Evolutionary conservation across 1,284 basidiomycete species (phyloP).

Genomic region (Ustilago bromivora): DNA sequence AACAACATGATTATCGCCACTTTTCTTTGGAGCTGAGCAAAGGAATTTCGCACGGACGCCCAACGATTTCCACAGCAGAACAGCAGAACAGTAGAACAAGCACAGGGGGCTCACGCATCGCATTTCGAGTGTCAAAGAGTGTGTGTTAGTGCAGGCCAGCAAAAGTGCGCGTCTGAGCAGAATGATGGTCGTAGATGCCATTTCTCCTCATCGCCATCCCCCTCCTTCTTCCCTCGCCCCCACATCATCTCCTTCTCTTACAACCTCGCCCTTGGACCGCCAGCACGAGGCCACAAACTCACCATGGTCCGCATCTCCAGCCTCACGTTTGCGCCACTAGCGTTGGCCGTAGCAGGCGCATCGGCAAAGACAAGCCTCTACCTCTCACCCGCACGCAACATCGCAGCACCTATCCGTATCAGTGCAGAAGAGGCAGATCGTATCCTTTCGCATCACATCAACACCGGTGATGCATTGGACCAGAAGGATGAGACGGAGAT

Average conservation of each 20-base stretch:
- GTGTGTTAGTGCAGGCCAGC: background rate
- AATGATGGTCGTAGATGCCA: background rate
- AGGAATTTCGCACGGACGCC: conserved; percentile 6
- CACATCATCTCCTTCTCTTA: background rate
- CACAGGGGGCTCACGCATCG: background rate
- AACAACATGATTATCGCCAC: background rate
- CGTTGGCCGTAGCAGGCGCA: conserved; percentile 21
- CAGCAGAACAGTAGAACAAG: background rate
- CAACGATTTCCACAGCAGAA: background rate
- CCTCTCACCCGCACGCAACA: conserved; percentile 37
- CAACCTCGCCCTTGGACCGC: background rate
- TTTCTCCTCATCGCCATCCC: background rate
- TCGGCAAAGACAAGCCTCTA: conserved; percentile 45
- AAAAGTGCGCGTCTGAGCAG: background rate
- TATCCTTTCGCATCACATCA: conserved; percentile 48
- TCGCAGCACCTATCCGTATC: conserved; percentile 29
- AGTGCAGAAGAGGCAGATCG: conserved; percentile 39
- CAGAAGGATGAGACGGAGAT: conserved; percentile 13
- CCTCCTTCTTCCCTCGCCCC: no score
- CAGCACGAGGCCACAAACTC: background rate
- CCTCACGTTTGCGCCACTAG: conserved; percentile 22
- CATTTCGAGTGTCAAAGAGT: background rate
- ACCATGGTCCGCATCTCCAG: conserved; percentile 36
- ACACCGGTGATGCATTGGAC: background rate
- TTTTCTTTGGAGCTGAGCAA: background rate